phyloP scores from a whole-genome alignment of 441 rosid genomes.

The Erysimum cheiri region DNA sequence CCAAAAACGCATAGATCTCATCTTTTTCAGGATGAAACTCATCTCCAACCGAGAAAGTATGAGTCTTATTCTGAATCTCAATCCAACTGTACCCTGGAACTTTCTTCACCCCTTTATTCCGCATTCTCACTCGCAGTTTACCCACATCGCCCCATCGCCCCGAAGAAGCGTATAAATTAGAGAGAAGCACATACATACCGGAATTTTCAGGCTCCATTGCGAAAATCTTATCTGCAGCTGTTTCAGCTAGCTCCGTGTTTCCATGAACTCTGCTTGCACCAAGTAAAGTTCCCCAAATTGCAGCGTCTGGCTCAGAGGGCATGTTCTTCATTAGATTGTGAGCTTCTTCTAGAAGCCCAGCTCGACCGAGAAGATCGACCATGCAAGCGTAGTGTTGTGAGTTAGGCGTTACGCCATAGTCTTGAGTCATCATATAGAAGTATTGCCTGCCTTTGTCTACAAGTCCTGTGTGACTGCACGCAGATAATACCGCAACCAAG shows the following conservation, averaged over 20 bases:
- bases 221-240: conserved; percentile 56
- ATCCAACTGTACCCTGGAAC: conserved; percentile 62
- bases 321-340: conserved; percentile 52
- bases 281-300: conserved; percentile 67
- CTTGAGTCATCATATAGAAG: conserved; percentile 52
- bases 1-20: conserved; percentile 54
- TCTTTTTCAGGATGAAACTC: conserved; percentile 55
- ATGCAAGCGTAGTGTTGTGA: conserved; percentile 58
- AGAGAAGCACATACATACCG: conserved; percentile 66
- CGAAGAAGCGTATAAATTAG: conserved; percentile 57
- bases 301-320: conserved; percentile 62
- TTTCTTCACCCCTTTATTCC: conserved; percentile 60
- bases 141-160: conserved; percentile 63
- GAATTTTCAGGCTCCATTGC: conserved; percentile 64
- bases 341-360: conserved; percentile 58
- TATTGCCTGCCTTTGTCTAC: conserved; percentile 51
- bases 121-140: conserved; percentile 55
- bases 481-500: conserved; percentile 59
- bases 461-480: conserved; percentile 62
- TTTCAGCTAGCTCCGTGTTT: conserved; percentile 58
- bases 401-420: conserved; percentile 55
- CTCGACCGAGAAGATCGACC: conserved; percentile 67
- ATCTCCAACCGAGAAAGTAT: conserved; percentile 59
- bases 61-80: conserved; percentile 57
- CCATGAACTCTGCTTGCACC: conserved; percentile 67